These are phyloP conservation scores for Agaricus subrufescens DNA, from an alignment of 768 basidiomycete genomes.

Conservation along the genomic window DNA sequence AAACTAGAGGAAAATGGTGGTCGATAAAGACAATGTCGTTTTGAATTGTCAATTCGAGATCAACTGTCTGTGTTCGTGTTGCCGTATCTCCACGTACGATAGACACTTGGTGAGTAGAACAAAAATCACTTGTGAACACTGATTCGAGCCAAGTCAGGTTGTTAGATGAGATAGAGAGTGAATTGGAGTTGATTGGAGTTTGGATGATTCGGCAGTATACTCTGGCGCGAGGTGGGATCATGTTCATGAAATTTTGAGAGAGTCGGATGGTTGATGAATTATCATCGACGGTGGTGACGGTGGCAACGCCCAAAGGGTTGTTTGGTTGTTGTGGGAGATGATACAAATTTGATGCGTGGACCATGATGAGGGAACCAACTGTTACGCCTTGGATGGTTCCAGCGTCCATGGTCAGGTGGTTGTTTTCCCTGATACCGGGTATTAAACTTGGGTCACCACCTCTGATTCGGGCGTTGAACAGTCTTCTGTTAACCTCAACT, in stretches of 20 bases:
- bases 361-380: conserved; percentile 18
- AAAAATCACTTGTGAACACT: conserved; percentile 15
- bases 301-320: conserved; percentile 15
- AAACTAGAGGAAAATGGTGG: conserved; percentile 19
- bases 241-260: background rate
- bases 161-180: conserved; percentile 20
- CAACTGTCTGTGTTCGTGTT: conserved; percentile 11
- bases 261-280: conserved; percentile 18
- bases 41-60: conserved; percentile 16
- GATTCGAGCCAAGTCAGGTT: conserved; percentile 22
- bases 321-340: conserved; percentile 16
- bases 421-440: conserved; percentile 12
- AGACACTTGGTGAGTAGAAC: conserved; percentile 7
- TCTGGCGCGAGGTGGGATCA: conserved; percentile 11
- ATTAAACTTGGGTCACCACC: conserved; percentile 26
- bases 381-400: conserved; percentile 29
- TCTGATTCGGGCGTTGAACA: conserved; percentile 24
- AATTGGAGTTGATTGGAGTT: conserved; percentile 4
- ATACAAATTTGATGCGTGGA: conserved; percentile 21
- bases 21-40: conserved; percentile 17
- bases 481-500: conserved; percentile 21
- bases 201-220: conserved; percentile 23
- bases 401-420: conserved; percentile 20
- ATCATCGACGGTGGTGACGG: conserved; percentile 17
- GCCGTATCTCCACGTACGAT: conserved; percentile 8